Evolutionary conservation across 1,284 basidiomycete genomes (phyloP), one percentile per base, ranked within the genome.

Genomic region (Rhodotorula glutinis): DNA sequence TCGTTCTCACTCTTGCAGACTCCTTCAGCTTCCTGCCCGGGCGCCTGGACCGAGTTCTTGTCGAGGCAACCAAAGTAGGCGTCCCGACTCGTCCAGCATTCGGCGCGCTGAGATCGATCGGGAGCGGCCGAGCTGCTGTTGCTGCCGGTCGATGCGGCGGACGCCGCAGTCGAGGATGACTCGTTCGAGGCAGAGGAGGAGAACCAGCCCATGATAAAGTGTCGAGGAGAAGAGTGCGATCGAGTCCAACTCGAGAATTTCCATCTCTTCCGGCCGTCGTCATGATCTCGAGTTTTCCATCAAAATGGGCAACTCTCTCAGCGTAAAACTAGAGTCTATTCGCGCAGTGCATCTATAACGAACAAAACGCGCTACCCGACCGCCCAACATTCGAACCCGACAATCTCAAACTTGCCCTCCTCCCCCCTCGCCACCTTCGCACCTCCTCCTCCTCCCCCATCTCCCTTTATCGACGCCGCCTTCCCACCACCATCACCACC

Each of bases 11-110:
- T 73, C 16, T 80, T 75, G 74, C 89, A 91, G 79, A 29, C 84
- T 85, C 56, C 84, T 82, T 47, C 70, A 9, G 29, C 43, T 54
- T 78, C 76, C 40, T 75, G 76, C 17, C 89, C 89, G 0, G 89
- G 83, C 72, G 87, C 87, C 49, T 89, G 79, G 27, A 90, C 83
- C 47, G 82, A 82, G 11, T 78, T 81, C 49, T 77, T 78, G 77
- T 91, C 88, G 58, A 92, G 81, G 76, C 90, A 92, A 9, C 82
- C 79, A 77, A 89, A 91, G 77, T 91, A 92, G 17, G 81, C 81
- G 77, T 92, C 89, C 60, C 90, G 81, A 53, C 80, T 79, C 51
- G 88, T 87, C 90, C 90, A 92, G 79, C 90, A 92, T 58, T 75
- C 69, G 55, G 76, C 64, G 3, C 81, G 76, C 65, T 79, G 76